A percentile compares a stretch with the other conserved stretches of the same genome.
Evolutionary conservation across 768 basidiomycete species (phyloP).

Genomic region (Serendipita sp.): DNA sequence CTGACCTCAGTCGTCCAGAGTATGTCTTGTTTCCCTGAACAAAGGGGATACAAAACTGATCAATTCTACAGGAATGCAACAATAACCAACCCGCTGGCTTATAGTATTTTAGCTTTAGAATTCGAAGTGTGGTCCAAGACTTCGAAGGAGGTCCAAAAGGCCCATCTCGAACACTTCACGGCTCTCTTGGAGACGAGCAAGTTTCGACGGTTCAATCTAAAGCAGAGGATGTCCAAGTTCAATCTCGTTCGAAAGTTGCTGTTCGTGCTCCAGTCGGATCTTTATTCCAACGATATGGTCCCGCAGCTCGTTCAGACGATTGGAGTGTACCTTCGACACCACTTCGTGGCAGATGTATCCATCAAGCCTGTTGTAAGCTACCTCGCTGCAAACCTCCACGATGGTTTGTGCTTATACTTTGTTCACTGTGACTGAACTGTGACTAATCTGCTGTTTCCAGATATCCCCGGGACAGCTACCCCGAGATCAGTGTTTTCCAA

Average conservation of each 20-base stretch:
- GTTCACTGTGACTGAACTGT: not conserved
- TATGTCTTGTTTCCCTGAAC: conserved; percentile 23
- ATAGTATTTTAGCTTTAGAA: conserved; percentile 70
- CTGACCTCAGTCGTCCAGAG: conserved; percentile 73
- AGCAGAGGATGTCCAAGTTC: conserved; percentile 56
- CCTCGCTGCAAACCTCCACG: conserved; percentile 63
- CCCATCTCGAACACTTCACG: conserved; percentile 68
- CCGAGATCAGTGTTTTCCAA: conserved; percentile 43
- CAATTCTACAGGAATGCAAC: conserved; percentile 50
- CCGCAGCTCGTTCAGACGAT: conserved; percentile 43
- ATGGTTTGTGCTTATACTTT: conserved; percentile 29
- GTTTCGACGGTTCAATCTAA: conserved; percentile 62
- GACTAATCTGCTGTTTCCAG: not conserved
- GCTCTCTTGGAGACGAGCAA: conserved; percentile 58
- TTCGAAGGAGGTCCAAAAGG: conserved; percentile 52
- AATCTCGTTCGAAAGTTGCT: conserved; percentile 57
- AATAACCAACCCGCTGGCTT: conserved; percentile 67
- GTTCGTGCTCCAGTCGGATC: conserved; percentile 67
- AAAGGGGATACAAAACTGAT: not conserved
- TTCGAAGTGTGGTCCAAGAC: conserved; percentile 80
- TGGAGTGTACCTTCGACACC: conserved; percentile 40
- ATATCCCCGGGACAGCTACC: conserved; percentile 22
- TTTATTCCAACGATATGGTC: conserved; percentile 45
- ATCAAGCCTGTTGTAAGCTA: conserved; percentile 82
- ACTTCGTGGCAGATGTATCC: conserved; percentile 55